A percentile compares a stretch with the other conserved stretches of the same genome.
Conservation (phyloP, 75 land plant genomes). For the Sequoiadendron giganteum region DNA sequence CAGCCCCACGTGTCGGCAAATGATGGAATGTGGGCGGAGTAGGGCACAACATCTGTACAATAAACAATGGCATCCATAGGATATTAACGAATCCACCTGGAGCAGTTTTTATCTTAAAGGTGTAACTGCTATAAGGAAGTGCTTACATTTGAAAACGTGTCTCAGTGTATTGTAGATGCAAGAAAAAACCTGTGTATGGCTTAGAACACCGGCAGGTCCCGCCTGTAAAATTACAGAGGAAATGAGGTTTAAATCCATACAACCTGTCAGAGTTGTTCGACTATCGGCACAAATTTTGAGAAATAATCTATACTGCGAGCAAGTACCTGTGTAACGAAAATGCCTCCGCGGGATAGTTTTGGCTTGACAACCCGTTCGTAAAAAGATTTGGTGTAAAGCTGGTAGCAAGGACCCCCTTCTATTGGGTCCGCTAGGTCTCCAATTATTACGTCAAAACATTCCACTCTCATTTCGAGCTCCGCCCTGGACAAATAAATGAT, state of each 20-base stretch:
- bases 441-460: constrained; percentile 55
- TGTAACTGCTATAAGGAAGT: not conserved
- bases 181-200: constrained; percentile 74
- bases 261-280: too few relatives aligned
- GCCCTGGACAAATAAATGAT: constrained; percentile 29
- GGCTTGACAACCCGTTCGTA: constrained; percentile 48
- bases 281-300: not conserved
- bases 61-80: not conserved
- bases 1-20: constrained; percentile 90
- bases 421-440: constrained; percentile 67
- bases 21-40: constrained; percentile 82
- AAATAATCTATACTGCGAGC: not conserved
- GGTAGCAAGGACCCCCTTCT: constrained; percentile 65
- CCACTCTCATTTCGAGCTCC: constrained; percentile 46
- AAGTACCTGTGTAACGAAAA: constrained; percentile 61
- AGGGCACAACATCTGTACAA: constrained; percentile 81
- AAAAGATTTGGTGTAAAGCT: constrained; percentile 53
- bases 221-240: constrained; percentile 33
- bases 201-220: constrained; percentile 85
- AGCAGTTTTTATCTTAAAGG: not conserved
- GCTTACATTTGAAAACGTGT: constrained; percentile 72
- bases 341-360: constrained; percentile 46
- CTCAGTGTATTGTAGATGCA: constrained; percentile 78
- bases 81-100: not conserved
- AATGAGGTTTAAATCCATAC: not conserved